A percentile compares a stretch with the other conserved stretches of the same genome.
phyloP scores from a whole-genome alignment of 169 alveolate genomes.

The Eimeria zaria region DNA sequence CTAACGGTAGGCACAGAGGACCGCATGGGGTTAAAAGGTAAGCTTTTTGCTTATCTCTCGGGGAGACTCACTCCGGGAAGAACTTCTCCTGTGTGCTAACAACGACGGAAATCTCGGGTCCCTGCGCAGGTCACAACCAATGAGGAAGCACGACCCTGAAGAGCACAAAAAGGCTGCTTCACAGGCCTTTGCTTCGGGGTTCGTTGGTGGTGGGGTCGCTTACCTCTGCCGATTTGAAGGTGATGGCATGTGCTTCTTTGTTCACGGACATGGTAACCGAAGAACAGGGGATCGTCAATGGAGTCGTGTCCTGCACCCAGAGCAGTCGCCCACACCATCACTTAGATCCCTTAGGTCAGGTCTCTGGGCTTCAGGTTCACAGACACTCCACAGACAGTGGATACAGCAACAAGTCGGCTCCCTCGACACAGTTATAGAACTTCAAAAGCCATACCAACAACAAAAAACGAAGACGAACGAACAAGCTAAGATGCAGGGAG shows the following conservation, averaged over 20 bases:
- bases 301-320: constrained; percentile 7
- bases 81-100: constrained; percentile 30
- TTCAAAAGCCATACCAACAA: neutral
- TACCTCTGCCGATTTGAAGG: constrained; percentile 35
- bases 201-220: neutral
- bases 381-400: neutral
- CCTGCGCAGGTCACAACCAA: constrained; percentile 8
- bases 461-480: neutral
- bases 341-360: neutral
- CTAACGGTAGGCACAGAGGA: neutral
- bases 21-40: neutral
- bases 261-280: neutral
- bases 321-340: neutral
- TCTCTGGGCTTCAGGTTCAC: neutral
- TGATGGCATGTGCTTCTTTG: neutral
- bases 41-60: neutral
- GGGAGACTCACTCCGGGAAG: constrained; percentile 1
- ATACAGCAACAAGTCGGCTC: neutral
- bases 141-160: neutral
- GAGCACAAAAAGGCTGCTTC: neutral
- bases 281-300: constrained; percentile 37
- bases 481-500: neutral
- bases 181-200: neutral
- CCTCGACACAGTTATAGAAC: neutral
- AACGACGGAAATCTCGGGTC: neutral